Percentiles rank a stretch among this genome's conserved stretches.
Evolutionary conservation across 2,329 filamentous ascomycete species (phyloP).

Genomic region (Apiospora malaysiana): DNA sequence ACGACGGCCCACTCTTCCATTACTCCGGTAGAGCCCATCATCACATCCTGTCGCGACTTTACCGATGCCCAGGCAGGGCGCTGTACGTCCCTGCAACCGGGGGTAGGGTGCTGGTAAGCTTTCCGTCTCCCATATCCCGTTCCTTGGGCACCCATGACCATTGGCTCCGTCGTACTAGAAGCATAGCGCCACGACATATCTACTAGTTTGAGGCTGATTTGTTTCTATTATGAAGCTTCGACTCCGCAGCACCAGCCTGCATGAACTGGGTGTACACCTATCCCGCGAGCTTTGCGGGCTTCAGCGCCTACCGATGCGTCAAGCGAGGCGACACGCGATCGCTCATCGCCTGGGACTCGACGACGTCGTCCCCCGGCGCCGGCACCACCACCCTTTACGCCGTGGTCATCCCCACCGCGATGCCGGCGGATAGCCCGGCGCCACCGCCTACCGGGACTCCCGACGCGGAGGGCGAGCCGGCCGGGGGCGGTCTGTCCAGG

Average conservation of each 20-base stretch:
- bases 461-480: neutral
- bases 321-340: neutral
- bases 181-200: too few species aligned
- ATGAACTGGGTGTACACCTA: neutral
- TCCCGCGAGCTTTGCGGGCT: neutral
- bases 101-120: neutral
- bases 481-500: neutral
- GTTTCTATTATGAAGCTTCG: neutral
- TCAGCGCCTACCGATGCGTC: neutral
- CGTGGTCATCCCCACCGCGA: neutral
- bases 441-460: neutral
- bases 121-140: neutral
- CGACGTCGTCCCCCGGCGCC: neutral
- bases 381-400: neutral
- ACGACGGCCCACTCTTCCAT: neutral
- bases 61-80: neutral
- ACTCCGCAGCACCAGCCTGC: neutral
- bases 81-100: neutral
- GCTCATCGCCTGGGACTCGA: neutral
- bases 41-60: neutral
- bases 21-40: neutral
- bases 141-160: neutral
- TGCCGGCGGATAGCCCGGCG: neutral
- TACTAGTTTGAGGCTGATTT: neutral
- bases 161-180: neutral